Evolutionary conservation across 73 alveolate genomes (phyloP).

Genomic region (Stentor roeselii): DNA sequence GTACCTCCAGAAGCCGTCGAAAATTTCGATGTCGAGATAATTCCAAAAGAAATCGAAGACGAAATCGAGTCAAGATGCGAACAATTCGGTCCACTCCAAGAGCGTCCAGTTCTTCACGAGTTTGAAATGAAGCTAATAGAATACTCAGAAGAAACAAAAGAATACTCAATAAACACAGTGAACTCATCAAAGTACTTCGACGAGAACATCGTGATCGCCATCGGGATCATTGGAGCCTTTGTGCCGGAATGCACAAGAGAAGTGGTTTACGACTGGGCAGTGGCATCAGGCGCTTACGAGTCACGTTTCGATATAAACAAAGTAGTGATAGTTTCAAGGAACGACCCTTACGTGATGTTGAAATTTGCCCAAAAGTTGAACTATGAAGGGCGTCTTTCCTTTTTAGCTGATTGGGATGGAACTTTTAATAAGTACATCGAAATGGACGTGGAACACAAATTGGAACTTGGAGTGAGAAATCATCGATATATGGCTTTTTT

Average conservation of each 20-base stretch:
- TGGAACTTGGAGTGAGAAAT: constrained; percentile 1
- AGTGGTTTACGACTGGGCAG: constrained; percentile 22
- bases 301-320: background rate
- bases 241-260: constrained; percentile 12
- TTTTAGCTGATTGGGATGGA: constrained; percentile 16
- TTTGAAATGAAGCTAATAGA: background rate
- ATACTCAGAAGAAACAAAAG: background rate
- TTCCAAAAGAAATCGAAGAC: background rate
- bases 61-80: background rate
- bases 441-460: background rate
- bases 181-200: background rate
- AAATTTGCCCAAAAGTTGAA: constrained; percentile 2
- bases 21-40: background rate
- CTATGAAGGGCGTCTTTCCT: background rate
- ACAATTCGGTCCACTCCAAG: background rate
- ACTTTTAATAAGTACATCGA: background rate
- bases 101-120: background rate
- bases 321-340: background rate
- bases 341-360: constrained; percentile 5
- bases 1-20: background rate
- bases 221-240: constrained; percentile 24
- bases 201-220: background rate
- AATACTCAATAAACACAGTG: background rate
- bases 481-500: background rate
- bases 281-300: background rate